Evolutionary conservation across 208 protist species (phyloP).

Genomic region (Crithidia expoeki): DNA sequence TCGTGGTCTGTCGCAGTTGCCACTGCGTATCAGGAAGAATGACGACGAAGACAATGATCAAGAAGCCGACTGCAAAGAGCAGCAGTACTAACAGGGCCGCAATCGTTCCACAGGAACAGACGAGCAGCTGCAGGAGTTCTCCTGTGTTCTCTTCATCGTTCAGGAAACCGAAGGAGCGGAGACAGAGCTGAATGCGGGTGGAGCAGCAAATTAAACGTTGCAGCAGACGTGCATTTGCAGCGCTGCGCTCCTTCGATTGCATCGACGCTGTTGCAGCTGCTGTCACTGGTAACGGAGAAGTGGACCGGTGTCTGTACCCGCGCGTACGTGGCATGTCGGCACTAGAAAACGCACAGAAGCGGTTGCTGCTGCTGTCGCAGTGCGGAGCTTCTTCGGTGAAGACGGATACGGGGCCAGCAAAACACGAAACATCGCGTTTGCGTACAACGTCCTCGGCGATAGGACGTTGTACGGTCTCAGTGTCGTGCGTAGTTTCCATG

Average conservation of each 20-base stretch:
- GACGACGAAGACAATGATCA: conserved; percentile 25
- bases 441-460: too few relatives aligned
- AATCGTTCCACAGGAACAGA: conserved; percentile 17
- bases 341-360: too few relatives aligned
- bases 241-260: neutral
- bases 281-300: neutral
- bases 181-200: neutral
- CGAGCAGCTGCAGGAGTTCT: conserved; percentile 2
- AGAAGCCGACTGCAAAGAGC: neutral
- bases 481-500: too few relatives aligned
- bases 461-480: too few relatives aligned
- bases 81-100: conserved; percentile 24
- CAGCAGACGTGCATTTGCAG: neutral
- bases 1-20: neutral
- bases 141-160: neutral
- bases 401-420: too few relatives aligned
- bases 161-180: conserved; percentile 12
- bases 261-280: neutral
- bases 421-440: too few relatives aligned
- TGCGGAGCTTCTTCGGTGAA: too few relatives aligned
- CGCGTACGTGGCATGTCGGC: neutral
- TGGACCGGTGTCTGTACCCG: neutral
- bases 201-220: conserved; percentile 13
- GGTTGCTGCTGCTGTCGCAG: too few relatives aligned
- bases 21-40: conserved; percentile 2